Base-by-base conservation (phyloP, 2,329 filamentous ascomycete species). In the Ceratocystis huliohia region DNA sequence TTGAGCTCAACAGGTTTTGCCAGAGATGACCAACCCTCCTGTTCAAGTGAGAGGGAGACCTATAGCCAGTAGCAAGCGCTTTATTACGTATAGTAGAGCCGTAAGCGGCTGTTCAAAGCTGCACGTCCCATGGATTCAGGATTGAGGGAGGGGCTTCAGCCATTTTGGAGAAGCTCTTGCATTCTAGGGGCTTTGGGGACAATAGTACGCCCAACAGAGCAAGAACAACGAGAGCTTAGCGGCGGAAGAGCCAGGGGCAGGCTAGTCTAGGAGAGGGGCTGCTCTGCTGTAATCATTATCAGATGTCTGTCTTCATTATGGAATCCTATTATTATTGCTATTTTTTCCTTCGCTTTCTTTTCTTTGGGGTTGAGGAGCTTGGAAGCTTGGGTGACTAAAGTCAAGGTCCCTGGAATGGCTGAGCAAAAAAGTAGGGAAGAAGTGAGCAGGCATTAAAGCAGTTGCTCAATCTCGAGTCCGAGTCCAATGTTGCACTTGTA, bases 301-400 rank as follows among this genome's bases (percentile, higher is more conserved):
- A 57, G 25, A n/a, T 17, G 28, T 33, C 28, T 17, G 28, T 33
- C 28, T 28, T 13, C 20, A 57, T 17, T 57, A 13, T 15, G 33
- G 33, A 15, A 41, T 41, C 37, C 50, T 15, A 33, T 59, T 59
- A 59, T 53, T 53, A 28, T 53, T 10, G 22, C 22, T 28, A 53
- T 28, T 5, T 50, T 53, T 53, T 28, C 25, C n/a, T n/a, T 30
- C 5, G n/a, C 22, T 3, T 53, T 53, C n/a, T 20, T 53, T 53
- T 22, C 22, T 53, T 6, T 22, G 22, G 28, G 56, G 28, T 37
- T 59, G 56, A 59, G 56, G 20, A 59, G 56, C 13, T 37, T n/a
- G 56, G 56, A 30, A 59, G 56, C 56, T 59, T 59, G 56, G 56
- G 56, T 59, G 56, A 59, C 56, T 37, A 59, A 59, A 25, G 22